Conservation (phyloP, 2,329 filamentous ascomycete genomes). For the Epichloe elymi region DNA sequence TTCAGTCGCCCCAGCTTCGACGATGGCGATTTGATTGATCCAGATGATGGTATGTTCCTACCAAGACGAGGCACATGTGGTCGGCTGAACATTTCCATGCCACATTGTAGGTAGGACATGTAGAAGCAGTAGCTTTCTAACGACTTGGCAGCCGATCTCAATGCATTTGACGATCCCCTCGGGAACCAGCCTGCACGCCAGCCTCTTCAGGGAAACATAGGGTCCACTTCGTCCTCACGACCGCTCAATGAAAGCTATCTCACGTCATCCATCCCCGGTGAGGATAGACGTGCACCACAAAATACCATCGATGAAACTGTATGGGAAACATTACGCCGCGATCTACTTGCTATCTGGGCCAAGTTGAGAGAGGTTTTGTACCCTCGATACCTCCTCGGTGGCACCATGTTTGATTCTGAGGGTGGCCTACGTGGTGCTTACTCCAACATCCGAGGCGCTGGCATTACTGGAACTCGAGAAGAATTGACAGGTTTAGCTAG, state of each 20-base stretch:
- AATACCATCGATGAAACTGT: constrained; percentile 97
- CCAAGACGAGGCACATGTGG: not conserved
- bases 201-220: constrained; percentile 75
- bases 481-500: constrained; percentile 49
- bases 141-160: constrained; percentile 53
- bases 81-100: not conserved
- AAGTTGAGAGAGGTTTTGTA: constrained; percentile 97
- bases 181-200: constrained; percentile 55
- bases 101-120: not conserved
- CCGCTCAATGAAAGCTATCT: constrained; percentile 65
- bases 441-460: constrained; percentile 45
- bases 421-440: constrained; percentile 46
- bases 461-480: constrained; percentile 45
- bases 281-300: constrained; percentile 76
- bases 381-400: constrained; percentile 78
- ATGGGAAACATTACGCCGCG: constrained; percentile 91
- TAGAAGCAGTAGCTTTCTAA: constrained; percentile 1
- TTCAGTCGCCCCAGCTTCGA: constrained; percentile 48
- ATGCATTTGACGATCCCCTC: constrained; percentile 86
- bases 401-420: constrained; percentile 47
- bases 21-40: constrained; percentile 64
- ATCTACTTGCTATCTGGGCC: constrained; percentile 86
- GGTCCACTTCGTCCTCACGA: constrained; percentile 41
- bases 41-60: constrained; percentile 54
- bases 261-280: constrained; percentile 79